A percentile compares a stretch with the other conserved stretches of the same genome.
phyloP scores from a whole-genome alignment of 306 rosid species.

The Glycine tomentella region DNA sequence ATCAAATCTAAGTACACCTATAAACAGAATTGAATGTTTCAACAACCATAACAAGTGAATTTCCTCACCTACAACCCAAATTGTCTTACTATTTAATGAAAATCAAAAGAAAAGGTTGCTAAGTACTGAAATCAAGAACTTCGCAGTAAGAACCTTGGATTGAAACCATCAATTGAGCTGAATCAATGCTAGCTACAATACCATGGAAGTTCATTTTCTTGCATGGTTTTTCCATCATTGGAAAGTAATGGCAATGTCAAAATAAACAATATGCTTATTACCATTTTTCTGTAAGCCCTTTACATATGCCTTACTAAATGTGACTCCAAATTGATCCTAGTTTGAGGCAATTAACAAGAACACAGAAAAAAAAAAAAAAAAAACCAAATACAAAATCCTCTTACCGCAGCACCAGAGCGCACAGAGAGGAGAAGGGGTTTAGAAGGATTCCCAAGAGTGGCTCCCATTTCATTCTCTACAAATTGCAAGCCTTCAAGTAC shows the following conservation, averaged over 20 bases:
- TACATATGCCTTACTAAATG: not conserved
- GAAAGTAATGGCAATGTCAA: not conserved
- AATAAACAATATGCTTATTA: not conserved
- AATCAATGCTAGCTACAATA: not conserved
- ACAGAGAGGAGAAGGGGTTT: conserved; percentile 90
- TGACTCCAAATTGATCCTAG: not conserved
- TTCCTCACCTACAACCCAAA: conserved; percentile 15
- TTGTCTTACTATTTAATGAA: not conserved
- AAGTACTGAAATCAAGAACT: conserved; percentile 1
- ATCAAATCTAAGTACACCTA: conserved; percentile 8
- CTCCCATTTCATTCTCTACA: conserved; percentile 79
- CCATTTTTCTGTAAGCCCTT: not conserved
- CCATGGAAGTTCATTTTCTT: not conserved
- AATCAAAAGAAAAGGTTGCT: not conserved
- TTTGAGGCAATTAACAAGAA: conserved; percentile 3
- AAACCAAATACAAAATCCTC: conserved; percentile 31
- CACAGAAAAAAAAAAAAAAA: not conserved
- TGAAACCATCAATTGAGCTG: not conserved
- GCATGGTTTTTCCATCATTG: not conserved
- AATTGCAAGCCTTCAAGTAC: conserved; percentile 68
- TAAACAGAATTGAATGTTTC: conserved; percentile 2
- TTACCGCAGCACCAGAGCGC: conserved; percentile 98
- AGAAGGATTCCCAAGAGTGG: conserved; percentile 82
- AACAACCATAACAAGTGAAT: conserved; percentile 6
- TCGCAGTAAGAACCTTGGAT: not conserved